Conservation (phyloP, 202 grass and related monocot species). For the Schoenoplectus triqueter region DNA sequence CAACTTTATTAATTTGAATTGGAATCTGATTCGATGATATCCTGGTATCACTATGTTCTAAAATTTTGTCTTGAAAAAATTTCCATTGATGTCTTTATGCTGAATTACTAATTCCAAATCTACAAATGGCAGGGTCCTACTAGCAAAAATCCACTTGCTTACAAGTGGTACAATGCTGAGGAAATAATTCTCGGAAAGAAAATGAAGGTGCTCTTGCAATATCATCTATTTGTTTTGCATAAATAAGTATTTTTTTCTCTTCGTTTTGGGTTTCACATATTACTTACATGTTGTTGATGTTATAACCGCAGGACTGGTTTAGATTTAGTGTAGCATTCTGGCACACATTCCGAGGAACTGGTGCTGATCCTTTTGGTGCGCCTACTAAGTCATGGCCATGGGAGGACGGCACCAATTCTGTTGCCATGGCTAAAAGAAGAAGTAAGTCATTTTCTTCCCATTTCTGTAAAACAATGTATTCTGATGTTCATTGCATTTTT, state of each 20-base stretch:
- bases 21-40: not conserved
- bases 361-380: constrained; percentile 78
- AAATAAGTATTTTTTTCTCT: not conserved
- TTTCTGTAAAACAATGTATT: not conserved
- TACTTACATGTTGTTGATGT: not conserved
- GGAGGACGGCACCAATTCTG: constrained; percentile 94
- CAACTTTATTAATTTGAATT: not conserved
- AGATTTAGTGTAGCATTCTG: constrained; percentile 92
- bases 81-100: not conserved
- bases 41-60: not conserved
- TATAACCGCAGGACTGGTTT: constrained; percentile 75
- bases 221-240: not conserved
- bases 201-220: constrained; percentile 67
- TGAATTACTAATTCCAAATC: constrained; percentile 14
- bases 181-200: constrained; percentile 97
- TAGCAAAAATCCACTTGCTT: constrained; percentile 89
- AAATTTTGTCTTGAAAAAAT: not conserved
- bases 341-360: constrained; percentile 84
- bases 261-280: not conserved
- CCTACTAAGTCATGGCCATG: constrained; percentile 92
- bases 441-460: constrained; percentile 50
- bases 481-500: not conserved
- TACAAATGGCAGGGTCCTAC: constrained; percentile 58
- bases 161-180: constrained; percentile 93
- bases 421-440: constrained; percentile 94